Conservation (phyloP, 257 asterid genomes). For the Solanum habrochaites region DNA sequence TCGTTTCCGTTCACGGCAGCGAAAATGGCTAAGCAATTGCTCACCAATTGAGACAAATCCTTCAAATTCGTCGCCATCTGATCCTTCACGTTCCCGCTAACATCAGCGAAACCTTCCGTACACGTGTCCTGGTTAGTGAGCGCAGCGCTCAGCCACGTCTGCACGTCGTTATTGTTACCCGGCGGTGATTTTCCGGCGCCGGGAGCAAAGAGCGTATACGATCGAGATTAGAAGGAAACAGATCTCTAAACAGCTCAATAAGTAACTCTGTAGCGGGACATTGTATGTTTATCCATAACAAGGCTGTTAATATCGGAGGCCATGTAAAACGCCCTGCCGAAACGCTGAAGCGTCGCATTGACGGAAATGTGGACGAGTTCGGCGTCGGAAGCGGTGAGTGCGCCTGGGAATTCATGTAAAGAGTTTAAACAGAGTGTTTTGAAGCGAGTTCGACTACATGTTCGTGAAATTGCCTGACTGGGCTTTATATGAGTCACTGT, state of each 20-base stretch:
- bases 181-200: slow-evolving; percentile 13
- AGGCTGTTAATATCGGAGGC: slow-evolving; percentile 53
- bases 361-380: slow-evolving; percentile 86
- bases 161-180: slow-evolving; percentile 39
- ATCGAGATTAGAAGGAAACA: slow-evolving; percentile 48
- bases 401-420: slow-evolving; percentile 66
- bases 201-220: slow-evolving; percentile 40
- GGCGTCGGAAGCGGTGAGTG: slow-evolving; percentile 54
- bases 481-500: slow-evolving; percentile 28
- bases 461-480: slow-evolving; percentile 44
- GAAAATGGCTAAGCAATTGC: slow-evolving; percentile 85
- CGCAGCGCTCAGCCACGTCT: slow-evolving; percentile 94
- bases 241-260: slow-evolving; percentile 83
- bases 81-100: slow-evolving; percentile 44
- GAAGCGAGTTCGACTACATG: slow-evolving; percentile 59
- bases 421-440: slow-evolving; percentile 60
- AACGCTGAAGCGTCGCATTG: slow-evolving; percentile 62
- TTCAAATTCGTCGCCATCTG: slow-evolving; percentile 40
- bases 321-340: slow-evolving; percentile 50
- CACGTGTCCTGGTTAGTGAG: slow-evolving; percentile 94
- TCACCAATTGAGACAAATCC: slow-evolving; percentile 72
- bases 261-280: slow-evolving; percentile 84
- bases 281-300: slow-evolving; percentile 48
- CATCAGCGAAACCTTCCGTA: slow-evolving; percentile 55
- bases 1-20: slow-evolving; percentile 36